Percentiles rank a stretch among this genome's conserved stretches.
Conservation (phyloP, 2,329 filamentous ascomycete species). For the Peltaster fructicola region DNA sequence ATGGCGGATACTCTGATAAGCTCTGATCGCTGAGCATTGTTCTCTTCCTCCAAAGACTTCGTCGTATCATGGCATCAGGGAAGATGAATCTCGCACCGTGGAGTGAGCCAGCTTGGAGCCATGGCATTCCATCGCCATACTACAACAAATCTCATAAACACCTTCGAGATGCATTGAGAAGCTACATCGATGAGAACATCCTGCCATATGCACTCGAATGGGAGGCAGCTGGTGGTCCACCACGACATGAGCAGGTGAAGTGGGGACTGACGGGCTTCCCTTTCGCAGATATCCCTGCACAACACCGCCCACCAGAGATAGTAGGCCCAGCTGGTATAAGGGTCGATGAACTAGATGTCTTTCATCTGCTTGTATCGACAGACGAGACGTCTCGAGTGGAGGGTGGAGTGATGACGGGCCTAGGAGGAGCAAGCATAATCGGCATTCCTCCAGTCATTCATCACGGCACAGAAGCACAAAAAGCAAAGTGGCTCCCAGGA, state of each 20-base stretch:
- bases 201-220: constrained; percentile 43
- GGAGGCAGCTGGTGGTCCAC: constrained; percentile 35
- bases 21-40: no score
- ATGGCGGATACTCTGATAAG: no score
- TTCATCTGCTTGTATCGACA: constrained; percentile 26
- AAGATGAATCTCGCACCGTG: constrained; percentile 23
- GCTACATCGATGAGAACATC: constrained; percentile 42
- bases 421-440: constrained; percentile 44
- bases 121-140: constrained; percentile 37
- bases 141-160: constrained; percentile 44
- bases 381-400: constrained; percentile 17
- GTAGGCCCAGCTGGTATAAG: constrained; percentile 29
- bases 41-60: no score
- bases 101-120: constrained; percentile 30
- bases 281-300: constrained; percentile 27
- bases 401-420: constrained; percentile 37
- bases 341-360: constrained; percentile 35
- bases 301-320: constrained; percentile 25
- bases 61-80: no score
- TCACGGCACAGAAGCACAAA: constrained; percentile 43
- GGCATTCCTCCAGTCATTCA: constrained; percentile 47
- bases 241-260: constrained; percentile 25
- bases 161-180: constrained; percentile 39
- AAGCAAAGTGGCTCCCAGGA: constrained; percentile 39
- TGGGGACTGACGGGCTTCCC: constrained; percentile 25